Base-by-base conservation (phyloP, 2,329 filamentous ascomycete genomes). In the Pestalotiopsis sp. region DNA sequence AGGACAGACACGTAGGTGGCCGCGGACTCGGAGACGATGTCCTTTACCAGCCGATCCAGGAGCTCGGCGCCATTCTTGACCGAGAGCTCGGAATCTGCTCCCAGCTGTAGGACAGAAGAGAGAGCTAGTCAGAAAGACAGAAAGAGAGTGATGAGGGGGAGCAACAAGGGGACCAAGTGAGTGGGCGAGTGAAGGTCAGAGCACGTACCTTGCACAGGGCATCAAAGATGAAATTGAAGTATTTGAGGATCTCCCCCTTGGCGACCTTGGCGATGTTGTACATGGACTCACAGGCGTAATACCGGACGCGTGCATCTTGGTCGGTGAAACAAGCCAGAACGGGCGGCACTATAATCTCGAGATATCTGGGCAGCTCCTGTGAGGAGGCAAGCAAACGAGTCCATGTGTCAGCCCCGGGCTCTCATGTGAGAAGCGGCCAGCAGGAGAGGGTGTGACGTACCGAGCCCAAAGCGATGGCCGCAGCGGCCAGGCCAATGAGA, bases 241-340 rank as follows among this genome's bases (percentile, higher is more conserved):
- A 99, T 56, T 97, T 89, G 72, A 99, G 82, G 23, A 99, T 96
- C 81, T 99, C 96, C 49, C 97, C 96, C 82, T 99, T 99, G 70
- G 95, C 96, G 62, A 99, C 96, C 83, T 99, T 99, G 77, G 96
- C 95, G 78, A 99, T 99, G 81, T 99, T 99, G 83, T 99, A 99
- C 96, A 99, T 99, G 80, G 95, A 97, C 84, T 99, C 96, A 82
- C 96, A 99, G 27, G 96, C 96, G 82, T 99, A 99, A 81, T 99
- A 99, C 72, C 96, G 90, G 39, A 98, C 96, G 69, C 96, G 90
- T 36, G 96, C 95, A 91, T 99, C 96, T 84, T 98, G 96, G 75
- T 99, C 97, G 68, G 93, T 93, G 81, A 99, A 99, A 84, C 97
- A 99, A 66, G 96, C 96, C 60, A 99, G 87, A 4, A 99, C 96